Conservation (phyloP, 176 grass and related monocot genomes). For the Carex cristatella region DNA sequence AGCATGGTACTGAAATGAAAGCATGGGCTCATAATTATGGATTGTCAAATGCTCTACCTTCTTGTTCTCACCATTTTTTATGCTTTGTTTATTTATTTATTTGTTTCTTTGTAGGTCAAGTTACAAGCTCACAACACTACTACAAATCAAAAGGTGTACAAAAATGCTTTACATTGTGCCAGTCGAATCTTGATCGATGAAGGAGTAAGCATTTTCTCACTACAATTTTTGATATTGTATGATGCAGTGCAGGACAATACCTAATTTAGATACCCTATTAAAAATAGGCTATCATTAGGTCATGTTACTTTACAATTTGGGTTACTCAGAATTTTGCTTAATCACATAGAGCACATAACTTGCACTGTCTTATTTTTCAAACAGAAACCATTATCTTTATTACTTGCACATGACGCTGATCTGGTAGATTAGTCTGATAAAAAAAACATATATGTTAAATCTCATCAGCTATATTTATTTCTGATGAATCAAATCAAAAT, state of each 20-base stretch:
- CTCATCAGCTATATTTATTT: not conserved
- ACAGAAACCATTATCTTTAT: not conserved
- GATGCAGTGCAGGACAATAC: not conserved
- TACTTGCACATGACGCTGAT: not conserved
- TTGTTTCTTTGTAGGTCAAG: constrained; percentile 58
- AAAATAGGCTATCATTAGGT: not conserved
- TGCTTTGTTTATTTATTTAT: not conserved
- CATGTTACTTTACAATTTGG: not conserved
- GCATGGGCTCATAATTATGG: not conserved
- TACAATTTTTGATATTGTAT: constrained; percentile 6
- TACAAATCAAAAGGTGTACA: constrained; percentile 63
- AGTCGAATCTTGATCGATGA: constrained; percentile 73
- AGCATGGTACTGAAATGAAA: not conserved
- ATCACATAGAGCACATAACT: not conserved
- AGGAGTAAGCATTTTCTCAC: constrained; percentile 58
- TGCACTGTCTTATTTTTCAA: not conserved
- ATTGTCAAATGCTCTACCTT: not conserved
- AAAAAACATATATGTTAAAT: not conserved
- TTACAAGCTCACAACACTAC: constrained; percentile 94
- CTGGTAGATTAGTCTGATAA: not conserved
- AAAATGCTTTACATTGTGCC: constrained; percentile 78
- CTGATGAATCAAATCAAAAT: not conserved
- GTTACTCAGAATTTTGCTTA: not conserved
- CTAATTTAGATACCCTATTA: not conserved
- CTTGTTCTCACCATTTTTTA: not conserved